Base-by-base conservation (phyloP, 1,284 basidiomycete genomes). In the Trichosporon faecale region DNA sequence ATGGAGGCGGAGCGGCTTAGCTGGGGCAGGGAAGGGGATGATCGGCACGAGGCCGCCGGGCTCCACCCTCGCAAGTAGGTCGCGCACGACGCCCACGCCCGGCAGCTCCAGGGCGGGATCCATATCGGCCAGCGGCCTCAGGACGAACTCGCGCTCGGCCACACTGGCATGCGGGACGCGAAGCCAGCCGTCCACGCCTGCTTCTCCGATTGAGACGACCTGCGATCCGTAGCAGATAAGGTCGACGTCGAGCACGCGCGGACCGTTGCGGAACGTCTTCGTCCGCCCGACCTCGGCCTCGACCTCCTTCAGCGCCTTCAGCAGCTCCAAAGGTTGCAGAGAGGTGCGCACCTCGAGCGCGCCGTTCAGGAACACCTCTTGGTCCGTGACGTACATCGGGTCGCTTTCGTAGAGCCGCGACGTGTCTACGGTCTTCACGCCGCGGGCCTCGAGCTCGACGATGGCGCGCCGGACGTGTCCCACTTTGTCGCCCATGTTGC, bases 371-470 rank as follows among this genome's bases (percentile, higher is more conserved):
- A 99, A 99, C 33, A 86, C 84, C 27, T 91, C 92, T 81, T 99
- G 96, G 73, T 97, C 90, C 18, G 88, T 88, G 27, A 96, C 90
- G 82, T 99, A 99, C 97, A 98, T 98, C 0, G 97, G 94, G 23
- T 90, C 87, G 21, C 91, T 95, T 83, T 98, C 91, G 80, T 99
- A 99, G 84, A 99, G 83, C 83, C 95, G 94, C 78, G 93, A 95
- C 0, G 94, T 95, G 75, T 93, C 87, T 29, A 91, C 83, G 16
- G 95, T 84, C 16, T 77, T 79, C 3, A 89, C 73, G 7, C 78
- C 78, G 6, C 68, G 71, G 4, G 67, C 49, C 40, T 70, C 63
- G 27, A 79, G 69, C 12, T 66, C 49, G 82, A 21, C 76, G 71
- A 95, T 84, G 0, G 94, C 93, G 31, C 85, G 83, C 75, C 93